Base-by-base conservation (phyloP, 1,284 basidiomycete genomes). In the Neonothopanus nambi region DNA sequence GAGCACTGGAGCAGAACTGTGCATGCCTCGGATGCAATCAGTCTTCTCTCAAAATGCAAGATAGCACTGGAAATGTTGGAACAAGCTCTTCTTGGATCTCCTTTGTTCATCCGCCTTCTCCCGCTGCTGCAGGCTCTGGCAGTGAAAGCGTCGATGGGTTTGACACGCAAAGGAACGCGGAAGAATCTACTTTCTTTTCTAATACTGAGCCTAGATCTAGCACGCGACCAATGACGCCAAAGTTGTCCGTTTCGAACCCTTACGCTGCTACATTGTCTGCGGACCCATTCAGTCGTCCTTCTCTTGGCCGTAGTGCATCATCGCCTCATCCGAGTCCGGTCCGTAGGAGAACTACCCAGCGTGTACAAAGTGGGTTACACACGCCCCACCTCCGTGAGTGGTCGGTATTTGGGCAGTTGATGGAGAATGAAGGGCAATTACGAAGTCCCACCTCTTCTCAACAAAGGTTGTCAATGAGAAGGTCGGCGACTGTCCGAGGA, bases 401-500 rank as follows among this genome's bases (percentile, higher is more conserved):
- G 89, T 74, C 83, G 0, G 70, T 90, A 5, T 91, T 91, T 61
- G 80, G 77, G 3, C 83, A 89, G 62, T 66, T 87, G 33, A 87
- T 90, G 83, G 79, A 85, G 62, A 79, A 83, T 57, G 84, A 84
- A 44, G 79, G 76, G 2, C 74, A 74, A 39, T 59, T 77, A 15
- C 12, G 4, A 65, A 64, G 33, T 33, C 9, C 30, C 8, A 33
- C 30, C 30, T 13, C 30, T 33, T 61, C 64, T 37, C 63, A 68
- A 17, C 44, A 43, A 11, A 56, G 55, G 52, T 39, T 35, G 20
- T 53, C 57, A 41, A 57, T 50, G 21, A 58, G 60, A 33, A 52
- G 54, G 26, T 54, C 39, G 41, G 59, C 35, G 54, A 52, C 28
- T 20, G 24, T n/a, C 33, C 30, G 18, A 41, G 26, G 15, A 30